Evolutionary conservation across 2,329 filamentous ascomycete genomes (phyloP).

Genomic region (Cadophora gregata): DNA sequence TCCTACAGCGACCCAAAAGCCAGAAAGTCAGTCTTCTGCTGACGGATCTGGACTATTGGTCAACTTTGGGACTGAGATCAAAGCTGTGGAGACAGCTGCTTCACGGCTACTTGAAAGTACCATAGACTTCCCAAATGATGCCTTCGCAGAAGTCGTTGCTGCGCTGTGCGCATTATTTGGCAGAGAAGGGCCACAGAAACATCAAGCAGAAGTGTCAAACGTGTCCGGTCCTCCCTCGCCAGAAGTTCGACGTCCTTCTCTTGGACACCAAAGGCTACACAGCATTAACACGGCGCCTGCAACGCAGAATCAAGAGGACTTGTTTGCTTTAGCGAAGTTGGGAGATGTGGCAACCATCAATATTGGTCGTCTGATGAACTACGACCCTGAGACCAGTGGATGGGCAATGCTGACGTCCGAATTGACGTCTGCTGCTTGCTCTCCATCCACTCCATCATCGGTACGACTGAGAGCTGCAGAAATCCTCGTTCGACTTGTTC

Average conservation of each 20-base stretch:
- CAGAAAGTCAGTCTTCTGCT: conserved; percentile 49
- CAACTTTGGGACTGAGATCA: conserved; percentile 80
- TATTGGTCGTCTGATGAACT: conserved; percentile 73
- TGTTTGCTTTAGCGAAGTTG: conserved; percentile 75
- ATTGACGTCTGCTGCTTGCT: conserved; percentile 58
- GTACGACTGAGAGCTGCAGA: conserved; percentile 68
- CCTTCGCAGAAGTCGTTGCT: conserved; percentile 78
- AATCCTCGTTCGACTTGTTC: conserved; percentile 62
- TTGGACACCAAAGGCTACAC: conserved; percentile 46
- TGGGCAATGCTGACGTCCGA: conserved; percentile 72
- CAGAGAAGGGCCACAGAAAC: conserved; percentile 34
- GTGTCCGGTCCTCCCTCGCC: conserved; percentile 36
- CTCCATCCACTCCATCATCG: conserved; percentile 53
- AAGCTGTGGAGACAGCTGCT: conserved; percentile 87
- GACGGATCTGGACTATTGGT: conserved; percentile 52
- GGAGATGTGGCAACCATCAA: conserved; percentile 77
- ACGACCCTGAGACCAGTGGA: conserved; percentile 70
- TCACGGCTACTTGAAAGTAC: conserved; percentile 90
- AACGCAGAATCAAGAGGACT: conserved; percentile 64
- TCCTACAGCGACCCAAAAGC: conserved; percentile 56
- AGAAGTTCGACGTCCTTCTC: conserved; percentile 36
- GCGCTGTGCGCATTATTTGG: conserved; percentile 77
- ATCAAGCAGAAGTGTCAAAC: conserved; percentile 36
- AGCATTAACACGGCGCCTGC: conserved; percentile 55
- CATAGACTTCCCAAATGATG: conserved; percentile 81